Percentiles rank a stretch among this genome's conserved stretches.
phyloP scores from a whole-genome alignment of 768 basidiomycete genomes.

The Daedaleopsis sinensis region DNA sequence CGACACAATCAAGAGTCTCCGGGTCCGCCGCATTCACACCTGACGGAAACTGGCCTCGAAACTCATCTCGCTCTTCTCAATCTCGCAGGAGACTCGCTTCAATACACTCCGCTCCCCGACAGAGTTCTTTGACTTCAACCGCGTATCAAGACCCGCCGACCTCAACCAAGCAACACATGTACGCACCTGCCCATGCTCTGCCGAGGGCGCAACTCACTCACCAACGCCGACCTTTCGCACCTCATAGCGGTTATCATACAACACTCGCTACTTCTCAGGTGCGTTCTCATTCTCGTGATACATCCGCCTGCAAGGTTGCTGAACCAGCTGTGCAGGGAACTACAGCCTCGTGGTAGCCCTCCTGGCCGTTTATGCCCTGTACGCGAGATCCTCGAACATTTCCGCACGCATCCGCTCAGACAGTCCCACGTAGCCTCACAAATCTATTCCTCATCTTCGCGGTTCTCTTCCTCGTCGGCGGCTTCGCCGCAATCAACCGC shows the following conservation, averaged over 20 bases:
- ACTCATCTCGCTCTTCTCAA: conserved; percentile 2
- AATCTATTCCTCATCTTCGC: conserved; percentile 84
- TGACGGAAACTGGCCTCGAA: conserved; percentile 4
- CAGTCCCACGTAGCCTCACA: conserved; percentile 58
- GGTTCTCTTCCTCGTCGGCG: conserved; percentile 86
- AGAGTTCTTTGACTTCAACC: conserved; percentile 86
- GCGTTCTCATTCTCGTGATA: neutral
- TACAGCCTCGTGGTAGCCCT: conserved; percentile 79
- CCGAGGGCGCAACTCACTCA: neutral
- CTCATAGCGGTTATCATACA: conserved; percentile 86
- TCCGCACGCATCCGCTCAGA: neutral
- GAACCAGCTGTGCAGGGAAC: conserved; percentile 59
- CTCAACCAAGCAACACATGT: conserved; percentile 79
- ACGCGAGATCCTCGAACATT: conserved; percentile 32
- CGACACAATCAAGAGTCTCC: conserved; percentile 70
- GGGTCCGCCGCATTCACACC: conserved; percentile 46
- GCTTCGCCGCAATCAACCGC: conserved; percentile 86
- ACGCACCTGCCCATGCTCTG: conserved; percentile 29
- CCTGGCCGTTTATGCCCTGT: conserved; percentile 89
- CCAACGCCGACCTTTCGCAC: conserved; percentile 1
- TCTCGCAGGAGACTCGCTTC: conserved; percentile 71
- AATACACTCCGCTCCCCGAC: conserved; percentile 70
- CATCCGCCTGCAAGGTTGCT: neutral
- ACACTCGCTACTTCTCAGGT: conserved; percentile 90
- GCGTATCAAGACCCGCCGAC: conserved; percentile 83